These are phyloP conservation scores for Suillus bovinus DNA, from an alignment of 768 basidiomycete genomes.

Conservation along the genomic window DNA sequence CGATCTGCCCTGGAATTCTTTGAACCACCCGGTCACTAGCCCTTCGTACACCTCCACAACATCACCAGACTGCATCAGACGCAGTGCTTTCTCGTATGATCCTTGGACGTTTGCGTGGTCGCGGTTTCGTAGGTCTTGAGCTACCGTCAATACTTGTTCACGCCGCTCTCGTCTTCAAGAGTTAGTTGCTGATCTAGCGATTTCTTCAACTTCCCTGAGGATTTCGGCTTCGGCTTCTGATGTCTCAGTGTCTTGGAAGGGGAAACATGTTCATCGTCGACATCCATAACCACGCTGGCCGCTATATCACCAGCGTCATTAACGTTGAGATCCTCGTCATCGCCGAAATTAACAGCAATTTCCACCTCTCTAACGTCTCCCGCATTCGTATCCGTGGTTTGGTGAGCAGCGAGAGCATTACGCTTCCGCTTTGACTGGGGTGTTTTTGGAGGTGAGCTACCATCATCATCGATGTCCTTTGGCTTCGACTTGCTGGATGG, in stretches of 20 bases:
- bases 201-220: neutral
- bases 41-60: neutral
- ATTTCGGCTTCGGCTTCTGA: constrained; percentile 8
- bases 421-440: constrained; percentile 14
- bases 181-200: neutral
- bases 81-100: neutral
- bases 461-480: constrained; percentile 4
- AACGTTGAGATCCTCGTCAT: constrained; percentile 12
- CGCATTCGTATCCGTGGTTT: constrained; percentile 21
- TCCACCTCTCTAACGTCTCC: constrained; percentile 28
- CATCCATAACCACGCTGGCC: constrained; percentile 5
- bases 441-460: constrained; percentile 12
- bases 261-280: constrained; percentile 8
- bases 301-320: constrained; percentile 13
- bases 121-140: neutral
- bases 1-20: neutral
- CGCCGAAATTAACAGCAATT: constrained; percentile 18
- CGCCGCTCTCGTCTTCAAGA: neutral
- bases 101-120: neutral
- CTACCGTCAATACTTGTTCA: neutral
- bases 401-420: constrained; percentile 3
- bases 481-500: neutral
- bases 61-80: neutral
- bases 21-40: neutral
- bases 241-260: neutral